phyloP scores from a whole-genome alignment of 129 eudicot species.

The Calendula officinalis region DNA sequence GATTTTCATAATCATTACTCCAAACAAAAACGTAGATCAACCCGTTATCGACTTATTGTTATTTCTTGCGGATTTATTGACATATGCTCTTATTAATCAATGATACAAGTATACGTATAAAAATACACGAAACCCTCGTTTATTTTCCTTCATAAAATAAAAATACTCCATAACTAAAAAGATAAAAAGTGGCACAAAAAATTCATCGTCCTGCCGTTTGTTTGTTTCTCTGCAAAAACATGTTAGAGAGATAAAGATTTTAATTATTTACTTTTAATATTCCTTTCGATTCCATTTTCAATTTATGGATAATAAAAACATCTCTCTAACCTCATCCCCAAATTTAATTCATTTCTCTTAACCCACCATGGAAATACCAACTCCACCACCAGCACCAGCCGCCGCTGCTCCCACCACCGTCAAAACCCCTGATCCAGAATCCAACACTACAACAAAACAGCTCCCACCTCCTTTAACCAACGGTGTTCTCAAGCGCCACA shows the following conservation, averaged over 20 bases:
- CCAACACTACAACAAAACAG: constrained; percentile 24
- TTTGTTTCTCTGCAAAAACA: constrained; percentile 7
- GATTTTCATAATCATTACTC: constrained; percentile 25
- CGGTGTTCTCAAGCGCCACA: constrained; percentile 64
- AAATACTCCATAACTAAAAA: not conserved
- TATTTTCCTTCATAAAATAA: too few relatives aligned
- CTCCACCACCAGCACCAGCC: constrained; percentile 16
- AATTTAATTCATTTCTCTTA: constrained; percentile 34
- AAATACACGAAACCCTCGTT: too few relatives aligned
- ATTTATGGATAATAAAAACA: constrained; percentile 31
- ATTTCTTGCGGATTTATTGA: too few relatives aligned
- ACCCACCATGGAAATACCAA: constrained; percentile 33
- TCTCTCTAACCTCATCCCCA: constrained; percentile 33
- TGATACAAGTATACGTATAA: too few relatives aligned
- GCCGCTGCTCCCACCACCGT: constrained; percentile 33
- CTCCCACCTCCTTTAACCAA: constrained; percentile 38
- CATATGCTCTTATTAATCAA: too few relatives aligned
- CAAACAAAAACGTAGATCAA: not conserved
- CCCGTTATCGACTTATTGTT: not conserved
- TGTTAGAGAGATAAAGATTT: not conserved
- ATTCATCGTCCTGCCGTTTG: constrained; percentile 12
- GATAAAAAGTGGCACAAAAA: not conserved
- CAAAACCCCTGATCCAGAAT: constrained; percentile 61
- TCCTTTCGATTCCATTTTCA: constrained; percentile 13
- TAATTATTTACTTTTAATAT: constrained; percentile 1